These are phyloP conservation scores for Leccinum ponderosum DNA, from an alignment of 1,284 basidiomycete genomes.

Conservation along the genomic window DNA sequence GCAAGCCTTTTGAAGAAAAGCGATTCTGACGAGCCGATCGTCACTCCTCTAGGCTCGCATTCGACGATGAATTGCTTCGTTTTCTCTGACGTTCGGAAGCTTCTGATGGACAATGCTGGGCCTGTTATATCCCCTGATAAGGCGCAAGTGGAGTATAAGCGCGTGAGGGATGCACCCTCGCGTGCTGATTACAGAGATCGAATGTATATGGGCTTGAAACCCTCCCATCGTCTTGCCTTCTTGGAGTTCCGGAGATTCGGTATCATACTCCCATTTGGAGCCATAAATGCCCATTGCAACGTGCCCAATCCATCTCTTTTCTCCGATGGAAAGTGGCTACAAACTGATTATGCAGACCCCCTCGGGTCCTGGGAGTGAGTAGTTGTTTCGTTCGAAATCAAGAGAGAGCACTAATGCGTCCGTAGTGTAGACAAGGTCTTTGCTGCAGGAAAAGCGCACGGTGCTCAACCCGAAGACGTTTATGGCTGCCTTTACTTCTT, in stretches of 20 bases:
- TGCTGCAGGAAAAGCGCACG: conserved; percentile 34
- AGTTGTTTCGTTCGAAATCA: not conserved
- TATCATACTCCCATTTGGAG: conserved; percentile 46
- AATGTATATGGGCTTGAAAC: conserved; percentile 32
- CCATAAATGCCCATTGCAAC: conserved; percentile 39
- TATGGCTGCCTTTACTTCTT: conserved; percentile 50
- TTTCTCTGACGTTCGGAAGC: conserved; percentile 7
- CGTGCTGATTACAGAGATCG: conserved; percentile 38
- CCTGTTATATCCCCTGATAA: conserved; percentile 22
- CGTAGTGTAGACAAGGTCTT: conserved; percentile 28
- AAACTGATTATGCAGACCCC: conserved; percentile 41
- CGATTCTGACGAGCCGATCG: not conserved
- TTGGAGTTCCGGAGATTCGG: conserved; percentile 40
- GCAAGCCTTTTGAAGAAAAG: conserved; percentile 18
- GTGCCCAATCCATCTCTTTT: conserved; percentile 42
- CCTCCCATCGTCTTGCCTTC: conserved; percentile 44
- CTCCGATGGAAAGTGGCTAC: conserved; percentile 36
- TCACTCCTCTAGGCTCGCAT: conserved; percentile 13
- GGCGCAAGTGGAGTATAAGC: conserved; percentile 28
- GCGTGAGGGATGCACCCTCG: conserved; percentile 27
- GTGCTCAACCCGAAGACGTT: conserved; percentile 41
- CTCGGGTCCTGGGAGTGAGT: conserved; percentile 45
- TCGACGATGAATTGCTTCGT: conserved; percentile 24
- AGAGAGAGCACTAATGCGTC: conserved; percentile 5
- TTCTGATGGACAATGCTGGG: conserved; percentile 17